Evolutionary conservation across 1,284 basidiomycete species (phyloP), one percentile per base, ranked within the genome.

Genomic region (Malassezia restricta): DNA sequence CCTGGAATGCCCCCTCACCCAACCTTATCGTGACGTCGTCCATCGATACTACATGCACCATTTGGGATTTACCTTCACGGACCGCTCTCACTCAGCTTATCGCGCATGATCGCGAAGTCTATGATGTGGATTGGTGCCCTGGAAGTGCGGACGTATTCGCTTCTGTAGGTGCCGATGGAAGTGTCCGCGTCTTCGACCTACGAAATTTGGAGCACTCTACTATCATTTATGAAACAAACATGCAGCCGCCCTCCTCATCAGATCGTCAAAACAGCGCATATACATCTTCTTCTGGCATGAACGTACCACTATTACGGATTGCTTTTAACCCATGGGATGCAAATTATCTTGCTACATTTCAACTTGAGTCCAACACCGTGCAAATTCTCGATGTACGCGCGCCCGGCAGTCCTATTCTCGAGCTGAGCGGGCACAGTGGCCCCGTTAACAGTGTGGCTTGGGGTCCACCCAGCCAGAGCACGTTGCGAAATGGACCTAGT

Each of bases 141-240:
- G 82, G 84, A n/a, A 92, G 87, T 9, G 86, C 87, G 4, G 91
- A 98, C 74, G 91, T 96, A 60, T 99, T 99, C 74, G 91, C 96
- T 31, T 92, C 88, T 12, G 94, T 98, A 17, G 94, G 94, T 24
- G 94, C 92, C 11, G 94, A 99, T 71, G 94, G 94, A 9, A 89
- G 85, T 54, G 78, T 98, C 33, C 86, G 94, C 43, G 91, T 94
- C 7, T 99, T 98, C 72, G 94, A 99, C 75, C 77, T 98, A 51
- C 83, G 94, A 35, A 87, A 86, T 63, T 79, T 98, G 41, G 94
- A 98, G 73, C 94, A 98, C 75, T 95, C 90, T 7, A 99, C 94
- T 3, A 99, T 98, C 65, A 79, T 98, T 41, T 99, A 96, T 75
- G 94, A 98, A 77, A 66, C 73, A 5, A 65, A 57, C 9, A 56